Conservation (phyloP, 495 filamentous ascomycete species). For the Neurospora sp. region DNA sequence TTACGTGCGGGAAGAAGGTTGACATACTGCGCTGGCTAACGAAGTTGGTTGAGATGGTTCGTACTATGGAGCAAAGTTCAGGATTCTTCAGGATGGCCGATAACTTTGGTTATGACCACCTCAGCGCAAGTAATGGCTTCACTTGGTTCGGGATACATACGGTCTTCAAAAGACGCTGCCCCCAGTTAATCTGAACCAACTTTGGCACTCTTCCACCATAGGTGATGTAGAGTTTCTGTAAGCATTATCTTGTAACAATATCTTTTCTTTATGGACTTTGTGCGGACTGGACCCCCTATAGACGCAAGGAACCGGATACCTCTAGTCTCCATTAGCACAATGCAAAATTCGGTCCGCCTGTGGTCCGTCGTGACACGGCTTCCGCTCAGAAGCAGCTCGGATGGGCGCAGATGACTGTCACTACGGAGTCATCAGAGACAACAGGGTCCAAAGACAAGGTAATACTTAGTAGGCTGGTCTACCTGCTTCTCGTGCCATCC, state of each 20-base stretch:
- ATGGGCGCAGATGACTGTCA: not conserved
- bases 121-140: not conserved
- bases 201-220: not conserved
- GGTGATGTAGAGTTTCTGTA: not conserved
- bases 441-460: not conserved
- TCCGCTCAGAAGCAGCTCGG: not conserved
- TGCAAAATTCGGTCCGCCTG: not conserved
- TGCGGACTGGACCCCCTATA: not conserved
- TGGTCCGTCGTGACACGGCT: not conserved
- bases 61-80: not conserved
- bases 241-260: not conserved
- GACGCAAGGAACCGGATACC: not conserved
- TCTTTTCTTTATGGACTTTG: not conserved
- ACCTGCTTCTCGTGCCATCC: no score
- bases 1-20: not conserved
- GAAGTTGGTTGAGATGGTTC: not conserved
- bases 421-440: not conserved
- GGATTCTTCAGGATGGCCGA: not conserved
- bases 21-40: not conserved
- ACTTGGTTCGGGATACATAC: not conserved
- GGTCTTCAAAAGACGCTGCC: not conserved
- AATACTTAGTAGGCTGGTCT: no score
- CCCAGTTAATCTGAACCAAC: not conserved
- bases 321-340: not conserved
- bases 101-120: not conserved